Evolutionary conservation across 352 stramenopile species (phyloP), one percentile per base, ranked within the genome.

Genomic region (Phytophthora constricta): DNA sequence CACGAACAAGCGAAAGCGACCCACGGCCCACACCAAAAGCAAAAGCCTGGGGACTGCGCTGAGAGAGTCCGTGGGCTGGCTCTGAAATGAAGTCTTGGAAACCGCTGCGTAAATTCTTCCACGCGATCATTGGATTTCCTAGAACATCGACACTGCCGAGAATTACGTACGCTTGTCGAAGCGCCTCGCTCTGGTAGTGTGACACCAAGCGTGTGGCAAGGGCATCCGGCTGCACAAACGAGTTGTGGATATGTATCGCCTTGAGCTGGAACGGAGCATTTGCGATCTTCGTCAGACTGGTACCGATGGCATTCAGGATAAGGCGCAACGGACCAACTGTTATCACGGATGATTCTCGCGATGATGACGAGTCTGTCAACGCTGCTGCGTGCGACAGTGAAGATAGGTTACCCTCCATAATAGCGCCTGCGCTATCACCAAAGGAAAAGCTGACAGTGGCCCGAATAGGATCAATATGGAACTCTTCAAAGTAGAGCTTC

Each of bases 401-500:
- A 20, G 76, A 72, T 26, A 79, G 71, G 5, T 89, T 78, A 5
- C 83, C 80, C 33, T 91, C 84, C 16, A 84, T 73, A 58, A 92
- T 91, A 7, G 82, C 82, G 9, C 81, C 74, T 50, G 74, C 84
- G 45, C 75, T 89, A 31, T 86, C 80, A 28, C 85, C 87, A 45
- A 93, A 93, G 41, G 89, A 89, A 51, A 95, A 96, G 55, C 89
- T 96, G 42, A 96, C 80, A 1, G 84, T 94, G 26, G 86, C 87
- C 31, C 82, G 74, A 49, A 96, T 96, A 14, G 85, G 76, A 28
- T 92, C 82, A 59, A 96, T 93, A 50, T 91, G 76, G 54, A 96
- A 95, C 66, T 95, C 88, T 79, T 96, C 89, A 39, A 96, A 96
- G 67, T 96, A 96, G 10, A 96, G 65, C 54, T 96, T 96, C 48